Percentiles rank a stretch among this genome's conserved stretches.
Evolutionary conservation across 2,329 filamentous ascomycete species (phyloP).

Genomic region (Talaromyces sp.): DNA sequence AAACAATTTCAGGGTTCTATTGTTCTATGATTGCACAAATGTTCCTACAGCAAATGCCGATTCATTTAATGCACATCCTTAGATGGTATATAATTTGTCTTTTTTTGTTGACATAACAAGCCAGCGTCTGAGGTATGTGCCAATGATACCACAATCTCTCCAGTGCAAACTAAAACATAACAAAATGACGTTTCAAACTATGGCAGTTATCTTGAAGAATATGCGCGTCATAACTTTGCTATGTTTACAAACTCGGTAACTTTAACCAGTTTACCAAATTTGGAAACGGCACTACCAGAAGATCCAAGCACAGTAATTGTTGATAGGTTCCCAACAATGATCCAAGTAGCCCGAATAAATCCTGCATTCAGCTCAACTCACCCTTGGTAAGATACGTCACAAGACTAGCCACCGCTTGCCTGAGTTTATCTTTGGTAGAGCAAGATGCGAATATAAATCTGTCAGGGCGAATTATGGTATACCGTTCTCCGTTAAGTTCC

Average conservation of each 20-base stretch:
- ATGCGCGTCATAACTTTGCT: background rate
- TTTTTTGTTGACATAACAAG: background rate
- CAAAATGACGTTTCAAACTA: background rate
- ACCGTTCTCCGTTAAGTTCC: conserved; percentile 18
- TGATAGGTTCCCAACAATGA: background rate
- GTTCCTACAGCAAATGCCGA: too few relatives aligned
- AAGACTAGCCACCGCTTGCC: background rate
- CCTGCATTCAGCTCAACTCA: background rate
- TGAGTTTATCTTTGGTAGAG: conserved; percentile 16
- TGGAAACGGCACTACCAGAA: background rate
- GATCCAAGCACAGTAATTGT: background rate
- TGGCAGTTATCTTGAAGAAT: background rate
- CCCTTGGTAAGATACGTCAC: background rate
- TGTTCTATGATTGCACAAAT: too few relatives aligned
- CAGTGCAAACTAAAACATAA: background rate
- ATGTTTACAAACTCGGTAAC: background rate
- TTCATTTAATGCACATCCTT: too few relatives aligned
- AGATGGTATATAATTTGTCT: background rate
- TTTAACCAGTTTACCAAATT: background rate
- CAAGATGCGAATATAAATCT: conserved; percentile 31
- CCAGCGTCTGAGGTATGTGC: too few relatives aligned
- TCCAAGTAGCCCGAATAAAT: background rate
- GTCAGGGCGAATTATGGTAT: conserved; percentile 27
- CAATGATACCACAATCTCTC: background rate
- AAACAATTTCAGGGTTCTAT: too few relatives aligned